Evolutionary conservation across 306 rosid species (phyloP), one percentile per base, ranked within the genome.

Genomic region (Dalbergia cochinchinensis): DNA sequence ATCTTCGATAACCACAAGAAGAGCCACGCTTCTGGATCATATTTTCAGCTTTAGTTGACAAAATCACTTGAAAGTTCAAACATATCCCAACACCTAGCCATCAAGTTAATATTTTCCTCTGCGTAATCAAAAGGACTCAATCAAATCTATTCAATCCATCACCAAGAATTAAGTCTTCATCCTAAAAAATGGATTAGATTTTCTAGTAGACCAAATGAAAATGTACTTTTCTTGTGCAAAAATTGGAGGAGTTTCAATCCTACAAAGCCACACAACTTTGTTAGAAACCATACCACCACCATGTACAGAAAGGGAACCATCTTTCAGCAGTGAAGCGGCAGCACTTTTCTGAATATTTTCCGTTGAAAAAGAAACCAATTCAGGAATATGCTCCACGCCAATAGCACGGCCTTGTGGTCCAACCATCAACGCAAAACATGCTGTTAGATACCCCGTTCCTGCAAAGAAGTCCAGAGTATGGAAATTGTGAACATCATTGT

Each of bases 391-490:
- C 47, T 96, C 99, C 72, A 96, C 96, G 0, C 99, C 98, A 67
- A 93, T 86, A 34, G 90, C 87, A 26, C 78, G 87, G 62, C 98
- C 99, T 83, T 91, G 76, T 19, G 97, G 89, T 71, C 98, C 98
- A 51, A 93, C 96, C 98, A 96, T 96, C 84, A 89, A 22, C 3
- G 94, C 98, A 78, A 91, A 93, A 81, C 99, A 96, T 0, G 97
- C 99, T 6, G 99, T 93, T 88, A 96, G 78, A 74, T 93, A 96
- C 39, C 97, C 99, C 14, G 99, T 88, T 83, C 99, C 99, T 96
- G 80, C 65, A 80, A 64, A 84, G 33, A 67, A 18, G 66, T 31
- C 26, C 69, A 60, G 26, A 65, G 54, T 14, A 11, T 69, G 47
- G 19, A 47, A 69, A 76, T 20, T 19, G 69, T 73, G 69, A 55